Percentiles rank a stretch among this genome's conserved stretches.
These are phyloP conservation scores for Lactifluus pinguis DNA, from an alignment of 768 basidiomycete species.

Conservation along the genomic window DNA sequence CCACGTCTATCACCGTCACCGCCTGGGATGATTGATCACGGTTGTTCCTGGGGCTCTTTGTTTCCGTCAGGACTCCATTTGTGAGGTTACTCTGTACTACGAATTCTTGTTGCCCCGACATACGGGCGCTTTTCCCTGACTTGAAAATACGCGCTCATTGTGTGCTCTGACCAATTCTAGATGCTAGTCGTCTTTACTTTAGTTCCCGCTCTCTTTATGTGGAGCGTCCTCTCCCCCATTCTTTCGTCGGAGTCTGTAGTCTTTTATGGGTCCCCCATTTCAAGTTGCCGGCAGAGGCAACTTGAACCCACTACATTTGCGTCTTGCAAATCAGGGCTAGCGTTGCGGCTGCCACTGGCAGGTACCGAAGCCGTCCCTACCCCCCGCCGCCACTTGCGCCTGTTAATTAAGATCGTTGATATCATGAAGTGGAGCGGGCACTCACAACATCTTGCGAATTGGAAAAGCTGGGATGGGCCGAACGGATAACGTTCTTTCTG, in stretches of 20 bases:
- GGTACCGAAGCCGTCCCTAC: not conserved
- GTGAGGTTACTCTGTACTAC: not conserved
- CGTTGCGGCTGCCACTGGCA: not conserved
- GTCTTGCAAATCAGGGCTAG: not conserved
- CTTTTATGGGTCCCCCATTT: not conserved
- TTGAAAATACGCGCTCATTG: not conserved
- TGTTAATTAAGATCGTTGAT: not conserved
- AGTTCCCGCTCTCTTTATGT: not conserved
- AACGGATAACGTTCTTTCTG: not conserved
- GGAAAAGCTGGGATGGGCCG: not conserved
- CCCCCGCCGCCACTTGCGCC: not conserved
- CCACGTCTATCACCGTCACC: conserved; percentile 6
- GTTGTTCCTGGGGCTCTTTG: not conserved
- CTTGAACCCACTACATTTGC: not conserved
- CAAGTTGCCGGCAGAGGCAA: not conserved
- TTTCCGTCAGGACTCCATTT: not conserved
- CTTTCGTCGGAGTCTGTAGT: not conserved
- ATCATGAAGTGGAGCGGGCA: not conserved
- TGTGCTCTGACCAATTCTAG: not conserved
- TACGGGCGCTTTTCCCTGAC: not conserved
- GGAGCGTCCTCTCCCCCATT: not conserved
- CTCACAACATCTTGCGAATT: not conserved
- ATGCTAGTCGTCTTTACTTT: not conserved
- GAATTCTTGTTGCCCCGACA: not conserved
- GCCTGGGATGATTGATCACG: not conserved